Conservation (phyloP, 1,284 basidiomycete species). For the Marasmius oreades region DNA sequence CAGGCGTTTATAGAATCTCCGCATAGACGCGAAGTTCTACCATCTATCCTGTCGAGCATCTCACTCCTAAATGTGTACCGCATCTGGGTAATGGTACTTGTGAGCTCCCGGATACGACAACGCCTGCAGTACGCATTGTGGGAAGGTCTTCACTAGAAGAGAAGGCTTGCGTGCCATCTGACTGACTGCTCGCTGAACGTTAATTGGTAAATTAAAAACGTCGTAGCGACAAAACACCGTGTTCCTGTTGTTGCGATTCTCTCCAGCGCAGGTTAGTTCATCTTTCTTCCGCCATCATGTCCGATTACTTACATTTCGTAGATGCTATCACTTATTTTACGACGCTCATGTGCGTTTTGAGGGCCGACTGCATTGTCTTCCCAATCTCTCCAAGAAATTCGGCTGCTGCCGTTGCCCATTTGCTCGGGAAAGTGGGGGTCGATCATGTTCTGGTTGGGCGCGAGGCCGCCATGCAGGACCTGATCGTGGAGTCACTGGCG, state of each 20-base stretch:
- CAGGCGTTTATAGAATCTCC: too few species aligned
- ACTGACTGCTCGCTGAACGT: too few species aligned
- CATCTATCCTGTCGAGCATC: too few species aligned
- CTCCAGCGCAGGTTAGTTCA: background rate
- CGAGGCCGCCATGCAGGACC: background rate
- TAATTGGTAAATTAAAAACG: background rate
- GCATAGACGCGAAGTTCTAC: too few species aligned
- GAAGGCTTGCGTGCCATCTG: too few species aligned
- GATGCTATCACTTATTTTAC: background rate
- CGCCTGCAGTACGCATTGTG: too few species aligned
- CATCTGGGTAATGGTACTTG: too few species aligned
- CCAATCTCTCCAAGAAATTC: background rate
- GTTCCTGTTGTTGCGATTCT: background rate
- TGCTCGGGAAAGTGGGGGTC: background rate
- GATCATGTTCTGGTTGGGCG: background rate
- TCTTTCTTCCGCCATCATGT: background rate
- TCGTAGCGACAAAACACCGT: background rate
- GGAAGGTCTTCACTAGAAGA: too few species aligned
- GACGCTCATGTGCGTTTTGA: background rate
- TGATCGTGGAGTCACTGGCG: background rate
- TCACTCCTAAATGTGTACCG: too few species aligned
- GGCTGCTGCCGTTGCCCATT: background rate
- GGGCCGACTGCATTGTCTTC: background rate
- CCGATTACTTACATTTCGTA: background rate
- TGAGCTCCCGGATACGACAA: too few species aligned